Evolutionary conservation across 2,329 filamentous ascomycete species (phyloP), one percentile per base, ranked within the genome.

Genomic region (Penicillium verrucosum): DNA sequence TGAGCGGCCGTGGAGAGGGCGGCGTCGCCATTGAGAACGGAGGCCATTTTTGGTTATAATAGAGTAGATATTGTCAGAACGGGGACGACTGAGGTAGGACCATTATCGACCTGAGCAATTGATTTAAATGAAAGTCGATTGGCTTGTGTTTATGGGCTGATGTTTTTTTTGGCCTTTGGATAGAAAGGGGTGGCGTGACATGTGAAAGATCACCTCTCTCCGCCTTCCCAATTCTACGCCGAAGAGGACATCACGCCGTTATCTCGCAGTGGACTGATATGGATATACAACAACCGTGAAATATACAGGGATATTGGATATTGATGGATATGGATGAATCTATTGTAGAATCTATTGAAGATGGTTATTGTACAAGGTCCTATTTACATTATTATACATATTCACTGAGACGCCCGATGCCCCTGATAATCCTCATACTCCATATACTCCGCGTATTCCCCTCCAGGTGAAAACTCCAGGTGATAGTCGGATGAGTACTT

Each of bases 1-100:
- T 78, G 68, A 68, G 81, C 77, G 54, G 68, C 67, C 38, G 66
- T 46, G 42, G 61, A 62, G 51, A 65, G 63, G 30, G 60, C 54
- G 54, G 57, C 57, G 58, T 68, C 62, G 55, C 64, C 68, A 45
- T 69, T 69, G 42, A 59, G 40, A 21, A 10, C 37, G 48, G 63
- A 59, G 55, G 69, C 60, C 65, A 72, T 72, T 54, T 57, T 51
- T 18, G 25, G 21, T 11, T 51, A n/a, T 67, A 61, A 29, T 50
- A 38, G 43, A 48, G 30, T n/a, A 46, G 42, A 44, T 45, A 54
- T 48, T 54, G 57, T 62, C 55, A 61, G 51, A 50, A 59, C 45
- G 58, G 52, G 45, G n/a, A 25, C 32, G 48, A 57, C 50, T 29
- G 51, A 52, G 50, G 59, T 54, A 63, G 46, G 55, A 56, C 46